Evolutionary conservation across 1,284 basidiomycete genomes (phyloP).

Genomic region (Sanghuangporus weigelae): DNA sequence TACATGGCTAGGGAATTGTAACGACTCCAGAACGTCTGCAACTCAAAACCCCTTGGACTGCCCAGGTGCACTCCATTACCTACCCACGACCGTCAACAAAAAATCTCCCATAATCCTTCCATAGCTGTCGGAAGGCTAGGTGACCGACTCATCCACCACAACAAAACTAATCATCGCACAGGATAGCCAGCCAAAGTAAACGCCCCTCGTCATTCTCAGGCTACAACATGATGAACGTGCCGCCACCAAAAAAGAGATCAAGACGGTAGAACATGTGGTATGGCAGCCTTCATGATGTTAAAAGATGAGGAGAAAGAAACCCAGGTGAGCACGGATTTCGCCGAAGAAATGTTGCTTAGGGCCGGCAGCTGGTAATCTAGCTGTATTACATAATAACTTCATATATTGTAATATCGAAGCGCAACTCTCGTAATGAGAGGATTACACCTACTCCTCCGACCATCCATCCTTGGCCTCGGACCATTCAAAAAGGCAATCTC

Average conservation of each 20-base stretch:
- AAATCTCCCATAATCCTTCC: no score
- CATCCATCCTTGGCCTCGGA: neutral
- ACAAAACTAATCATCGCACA: neutral
- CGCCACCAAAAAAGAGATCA: neutral
- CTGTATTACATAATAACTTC: neutral
- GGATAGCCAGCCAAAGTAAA: constrained; percentile 15
- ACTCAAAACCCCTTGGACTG: no score
- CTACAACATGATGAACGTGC: constrained; percentile 15
- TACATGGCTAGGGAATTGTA: no score
- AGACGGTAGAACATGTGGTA: constrained; percentile 14
- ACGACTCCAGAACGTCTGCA: no score
- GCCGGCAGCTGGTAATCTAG: neutral
- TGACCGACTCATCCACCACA: constrained; percentile 14
- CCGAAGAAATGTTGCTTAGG: neutral
- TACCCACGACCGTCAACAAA: no score
- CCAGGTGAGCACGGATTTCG: neutral
- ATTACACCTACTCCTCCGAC: neutral
- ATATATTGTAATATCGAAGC: neutral
- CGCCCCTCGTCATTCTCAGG: constrained; percentile 8
- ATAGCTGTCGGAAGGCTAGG: constrained; percentile 12
- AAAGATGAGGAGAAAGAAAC: constrained; percentile 11
- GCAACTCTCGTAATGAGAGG: neutral
- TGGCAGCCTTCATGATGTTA: constrained; percentile 14
- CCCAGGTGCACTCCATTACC: no score
- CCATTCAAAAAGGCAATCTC: neutral